Evolutionary conservation across 257 asterid genomes (phyloP).

Genomic region (Ehretia macrophylla): DNA sequence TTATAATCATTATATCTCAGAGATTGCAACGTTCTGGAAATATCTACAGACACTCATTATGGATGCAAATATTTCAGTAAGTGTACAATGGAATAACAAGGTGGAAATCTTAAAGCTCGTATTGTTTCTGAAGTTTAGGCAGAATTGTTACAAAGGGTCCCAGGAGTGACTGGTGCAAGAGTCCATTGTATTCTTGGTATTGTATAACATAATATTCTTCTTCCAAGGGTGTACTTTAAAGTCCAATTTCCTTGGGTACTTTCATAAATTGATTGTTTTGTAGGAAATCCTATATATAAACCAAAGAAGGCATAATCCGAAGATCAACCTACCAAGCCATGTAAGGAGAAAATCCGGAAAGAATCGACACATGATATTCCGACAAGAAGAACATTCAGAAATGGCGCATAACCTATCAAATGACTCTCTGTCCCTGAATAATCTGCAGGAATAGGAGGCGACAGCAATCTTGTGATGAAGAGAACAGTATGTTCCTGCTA

Average conservation of each 20-base stretch:
- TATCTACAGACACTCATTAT: too few species aligned
- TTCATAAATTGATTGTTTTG: background rate
- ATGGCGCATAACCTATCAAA: constrained; percentile 9
- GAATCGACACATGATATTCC: constrained; percentile 7
- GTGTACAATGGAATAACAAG: background rate
- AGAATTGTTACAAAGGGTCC: too few species aligned
- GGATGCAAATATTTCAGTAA: too few species aligned
- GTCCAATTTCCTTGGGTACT: too few species aligned
- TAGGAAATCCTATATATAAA: background rate
- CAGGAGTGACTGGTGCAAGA: too few species aligned
- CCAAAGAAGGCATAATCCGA: background rate
- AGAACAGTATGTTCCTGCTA: constrained; percentile 16
- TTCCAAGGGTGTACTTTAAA: background rate
- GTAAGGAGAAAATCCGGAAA: constrained; percentile 17
- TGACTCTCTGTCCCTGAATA: constrained; percentile 14
- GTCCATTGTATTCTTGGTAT: too few species aligned
- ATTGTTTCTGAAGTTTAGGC: background rate
- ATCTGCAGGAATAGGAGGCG: constrained; percentile 15
- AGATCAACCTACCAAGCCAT: constrained; percentile 11
- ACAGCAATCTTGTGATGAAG: constrained; percentile 11
- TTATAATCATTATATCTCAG: too few species aligned
- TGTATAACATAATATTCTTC: background rate
- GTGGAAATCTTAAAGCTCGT: background rate
- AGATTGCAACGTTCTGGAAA: too few species aligned
- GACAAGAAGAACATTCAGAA: constrained; percentile 13